Evolutionary conservation across 108 stramenopile genomes (phyloP).

Genomic region (Cylindrotheca fusiformis): DNA sequence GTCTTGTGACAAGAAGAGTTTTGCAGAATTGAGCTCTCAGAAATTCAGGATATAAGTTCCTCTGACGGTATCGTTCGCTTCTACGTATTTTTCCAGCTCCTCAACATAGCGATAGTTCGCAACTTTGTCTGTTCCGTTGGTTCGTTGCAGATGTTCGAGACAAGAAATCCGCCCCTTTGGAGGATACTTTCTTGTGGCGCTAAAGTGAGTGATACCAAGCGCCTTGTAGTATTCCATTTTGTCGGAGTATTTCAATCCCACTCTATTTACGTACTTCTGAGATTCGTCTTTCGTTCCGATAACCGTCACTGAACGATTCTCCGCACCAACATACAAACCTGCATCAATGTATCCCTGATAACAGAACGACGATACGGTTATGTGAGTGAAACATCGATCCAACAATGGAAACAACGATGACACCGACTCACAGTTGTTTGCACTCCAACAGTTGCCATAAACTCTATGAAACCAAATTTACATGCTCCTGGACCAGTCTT

Average conservation of each 20-base stretch:
- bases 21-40: too few species aligned
- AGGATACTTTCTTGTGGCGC: not conserved
- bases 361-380: not conserved
- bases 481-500: slow-evolving; percentile 37
- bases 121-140: not conserved
- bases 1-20: too few species aligned
- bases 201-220: slow-evolving; percentile 34
- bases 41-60: not conserved
- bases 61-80: not conserved
- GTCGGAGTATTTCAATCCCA: slow-evolving; percentile 3
- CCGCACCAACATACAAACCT: slow-evolving; percentile 11
- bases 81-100: not conserved
- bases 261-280: slow-evolving; percentile 38
- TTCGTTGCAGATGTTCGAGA: not conserved
- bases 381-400: not conserved
- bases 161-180: not conserved
- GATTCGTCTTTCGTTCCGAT: slow-evolving; percentile 30
- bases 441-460: slow-evolving; percentile 8
- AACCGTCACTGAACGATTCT: slow-evolving; percentile 9
- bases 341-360: not conserved
- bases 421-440: not conserved
- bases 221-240: slow-evolving; percentile 19
- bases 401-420: not conserved
- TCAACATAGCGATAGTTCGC: not conserved
- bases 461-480: slow-evolving; percentile 9